Base-by-base conservation (phyloP, 495 filamentous ascomycete species). In the Corynascus novoguineensis region DNA sequence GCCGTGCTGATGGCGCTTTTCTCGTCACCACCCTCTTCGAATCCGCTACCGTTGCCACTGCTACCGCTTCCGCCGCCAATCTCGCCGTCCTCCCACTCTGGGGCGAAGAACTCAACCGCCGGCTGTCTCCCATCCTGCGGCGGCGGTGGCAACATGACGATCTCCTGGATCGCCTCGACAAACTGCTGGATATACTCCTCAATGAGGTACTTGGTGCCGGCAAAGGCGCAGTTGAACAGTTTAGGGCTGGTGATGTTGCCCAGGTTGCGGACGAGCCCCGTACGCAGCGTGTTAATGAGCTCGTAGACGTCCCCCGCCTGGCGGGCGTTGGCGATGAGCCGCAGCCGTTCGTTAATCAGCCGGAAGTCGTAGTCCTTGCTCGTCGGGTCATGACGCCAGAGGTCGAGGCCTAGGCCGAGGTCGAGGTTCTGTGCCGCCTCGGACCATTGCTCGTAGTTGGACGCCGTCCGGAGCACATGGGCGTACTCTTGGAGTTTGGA, bases 121-220 rank as follows among this genome's bases (percentile, higher is more conserved):
- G 59, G 40, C 42, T 62, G 57, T 17, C 59, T 50, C 19, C 51
- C 46, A 4, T 22, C 46, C 2, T 3, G 4, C 74, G 50, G 28
- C 2, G 77, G 72, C 0, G 85, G 85, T n/a, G 86, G 84, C 17
- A 92, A 73, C n/a, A 75, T 72, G 14, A 84, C 85, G 22, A 96
- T 83, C 64, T 92, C 84, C 55, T 86, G 81, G 35, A 96, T 82
- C 2, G 88, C 89, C 34, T 86, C 79, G 34, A 87, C 89, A 19
- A 92, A 85, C 58, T 90, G 83, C 0, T 86, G 85, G 59, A 96
- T 86, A 59, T 97, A 97, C 66, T 96, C 87, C 62, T 95, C 90
- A 56, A 97, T 92, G 24, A 95, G 69, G 22, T 86, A 79, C 68
- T 97, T 97, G 4, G 91, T 96, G 12, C 92, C 92, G 3, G 87